Evolutionary conservation across 768 basidiomycete species (phyloP).

Genomic region (Mycena venus): DNA sequence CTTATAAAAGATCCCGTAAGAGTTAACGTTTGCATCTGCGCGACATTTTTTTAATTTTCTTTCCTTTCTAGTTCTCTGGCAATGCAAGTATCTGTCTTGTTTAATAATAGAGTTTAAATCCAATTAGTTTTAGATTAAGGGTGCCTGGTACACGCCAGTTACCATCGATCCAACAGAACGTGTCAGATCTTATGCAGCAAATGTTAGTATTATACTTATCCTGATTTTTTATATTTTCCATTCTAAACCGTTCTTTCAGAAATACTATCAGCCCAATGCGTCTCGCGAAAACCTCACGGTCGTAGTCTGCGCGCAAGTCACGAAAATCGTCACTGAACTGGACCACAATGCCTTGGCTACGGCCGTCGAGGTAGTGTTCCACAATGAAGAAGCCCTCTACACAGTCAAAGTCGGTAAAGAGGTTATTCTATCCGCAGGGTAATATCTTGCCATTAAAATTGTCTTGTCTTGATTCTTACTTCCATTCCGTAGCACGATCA

Average conservation of each 20-base stretch:
- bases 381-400: conserved; percentile 28
- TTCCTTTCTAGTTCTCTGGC: conserved; percentile 18
- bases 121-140: neutral
- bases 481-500: neutral
- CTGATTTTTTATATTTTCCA: neutral
- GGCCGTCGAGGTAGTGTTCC: conserved; percentile 37
- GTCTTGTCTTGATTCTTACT: neutral
- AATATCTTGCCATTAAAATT: neutral
- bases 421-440: conserved; percentile 30
- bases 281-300: conserved; percentile 45
- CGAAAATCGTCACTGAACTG: conserved; percentile 27
- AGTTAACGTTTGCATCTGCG: neutral
- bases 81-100: neutral
- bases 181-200: conserved; percentile 22
- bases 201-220: neutral
- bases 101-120: neutral
- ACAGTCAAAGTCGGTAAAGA: conserved; percentile 29
- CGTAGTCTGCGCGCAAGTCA: conserved; percentile 44
- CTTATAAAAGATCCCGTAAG: conserved; percentile 4
- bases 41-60: neutral
- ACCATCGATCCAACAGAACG: conserved; percentile 6
- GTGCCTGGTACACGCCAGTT: conserved; percentile 10
- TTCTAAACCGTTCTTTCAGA: conserved; percentile 4
- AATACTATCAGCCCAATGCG: conserved; percentile 39
- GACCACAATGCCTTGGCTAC: conserved; percentile 36